Percentiles rank a stretch among this genome's conserved stretches.
Conservation (phyloP, 768 basidiomycete genomes). For the Cantharellus cinnabarinus region DNA sequence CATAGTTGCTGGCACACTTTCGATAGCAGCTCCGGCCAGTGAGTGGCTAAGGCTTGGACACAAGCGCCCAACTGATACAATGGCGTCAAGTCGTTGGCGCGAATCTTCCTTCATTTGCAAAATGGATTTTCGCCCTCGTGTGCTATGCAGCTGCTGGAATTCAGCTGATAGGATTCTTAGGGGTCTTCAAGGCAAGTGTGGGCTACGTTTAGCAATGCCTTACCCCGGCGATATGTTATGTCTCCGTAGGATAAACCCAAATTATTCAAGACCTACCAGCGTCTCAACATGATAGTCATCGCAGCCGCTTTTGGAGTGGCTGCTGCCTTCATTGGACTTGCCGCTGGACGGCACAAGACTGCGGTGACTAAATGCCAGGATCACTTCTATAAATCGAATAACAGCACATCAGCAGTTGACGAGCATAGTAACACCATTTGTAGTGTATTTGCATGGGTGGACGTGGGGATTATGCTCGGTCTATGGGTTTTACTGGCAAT, state of each 20-base stretch:
- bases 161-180: slow-evolving; percentile 72
- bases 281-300: slow-evolving; percentile 35
- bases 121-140: slow-evolving; percentile 50
- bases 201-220: neutral
- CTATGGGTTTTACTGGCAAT: slow-evolving; percentile 67
- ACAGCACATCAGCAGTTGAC: slow-evolving; percentile 23
- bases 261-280: slow-evolving; percentile 47
- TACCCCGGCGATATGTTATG: slow-evolving; percentile 1
- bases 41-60: slow-evolving; percentile 16
- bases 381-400: slow-evolving; percentile 8
- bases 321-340: slow-evolving; percentile 64
- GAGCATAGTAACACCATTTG: slow-evolving; percentile 54
- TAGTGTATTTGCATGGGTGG: slow-evolving; percentile 80
- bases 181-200: slow-evolving; percentile 48
- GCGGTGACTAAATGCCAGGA: slow-evolving; percentile 48
- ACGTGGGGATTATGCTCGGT: slow-evolving; percentile 76
- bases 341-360: slow-evolving; percentile 51
- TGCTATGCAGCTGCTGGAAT: slow-evolving; percentile 56
- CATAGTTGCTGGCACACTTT: slow-evolving; percentile 47
- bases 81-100: slow-evolving; percentile 56
- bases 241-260: slow-evolving; percentile 40
- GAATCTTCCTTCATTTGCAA: slow-evolving; percentile 56
- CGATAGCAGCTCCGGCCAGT: slow-evolving; percentile 67
- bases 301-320: slow-evolving; percentile 51
- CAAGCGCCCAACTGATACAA: neutral